Evolutionary conservation across 2,329 filamentous ascomycete species (phyloP), one percentile per base, ranked within the genome.

Genomic region (Hypoxylon sp.): DNA sequence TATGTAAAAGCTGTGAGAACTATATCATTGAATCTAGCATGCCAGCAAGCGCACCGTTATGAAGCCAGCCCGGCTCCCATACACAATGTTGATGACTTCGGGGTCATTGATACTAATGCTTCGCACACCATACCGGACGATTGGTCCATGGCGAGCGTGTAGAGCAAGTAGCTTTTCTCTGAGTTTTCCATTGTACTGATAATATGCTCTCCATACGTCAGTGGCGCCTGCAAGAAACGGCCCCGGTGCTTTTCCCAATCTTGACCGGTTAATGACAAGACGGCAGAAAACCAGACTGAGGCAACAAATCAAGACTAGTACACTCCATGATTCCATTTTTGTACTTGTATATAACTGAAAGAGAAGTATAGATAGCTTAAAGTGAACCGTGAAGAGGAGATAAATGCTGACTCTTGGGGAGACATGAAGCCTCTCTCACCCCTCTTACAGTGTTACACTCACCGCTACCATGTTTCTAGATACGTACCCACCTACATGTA

Each of bases 71-170:
- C 63, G 58, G 30, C 59, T 63, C 16, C 61, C 61, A n/a, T 65
- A 67, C 4, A 62, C 60, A 5, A 62, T 35, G 5, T 47, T 58
- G 20, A 66, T 62, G 9, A 62, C 57, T 23, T 63, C 63, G 2
- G 62, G 62, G 19, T 67, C 63, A 21, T 38, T 66, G 20, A 67
- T 60, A 17, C 62, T 66, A 17, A 66, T 47, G 13, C 53, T 62
- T 4, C 55, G 46, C 6, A 63, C 62, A 4, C 64, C 63, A 23
- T 64, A 65, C 8, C 64, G 59, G 3, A 67, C 59, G 7, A 67
- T 52, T 0, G 58, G 57, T 0, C 62, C 64, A 29, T 62, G 36
- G 20, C 35, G 36, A 4, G 40, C 46, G 27, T 67, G 62, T 15
- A 65, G 21, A 1, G 61, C 57, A 1, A 60, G 13, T n/a, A 65